phyloP scores from a whole-genome alignment of 2,329 filamentous ascomycete species.

The Cladosporium cucumerinum region DNA sequence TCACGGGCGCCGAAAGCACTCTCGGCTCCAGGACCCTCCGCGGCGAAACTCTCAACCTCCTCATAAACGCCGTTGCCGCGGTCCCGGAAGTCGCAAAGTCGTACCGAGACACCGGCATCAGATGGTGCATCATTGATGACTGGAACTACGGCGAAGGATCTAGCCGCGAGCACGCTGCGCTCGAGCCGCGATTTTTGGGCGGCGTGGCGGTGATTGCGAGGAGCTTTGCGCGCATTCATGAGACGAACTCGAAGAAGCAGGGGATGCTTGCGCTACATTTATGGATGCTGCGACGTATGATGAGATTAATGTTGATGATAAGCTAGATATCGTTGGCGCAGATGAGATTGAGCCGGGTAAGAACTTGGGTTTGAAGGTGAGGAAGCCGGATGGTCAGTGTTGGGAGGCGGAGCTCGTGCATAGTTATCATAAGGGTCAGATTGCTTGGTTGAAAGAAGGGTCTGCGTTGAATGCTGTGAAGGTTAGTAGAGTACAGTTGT shows the following conservation, averaged over 20 bases:
- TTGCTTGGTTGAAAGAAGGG: conserved; percentile 99
- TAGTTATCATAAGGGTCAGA: conserved; percentile 97
- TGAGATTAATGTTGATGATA: conserved; percentile 89
- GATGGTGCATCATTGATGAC: conserved; percentile 97
- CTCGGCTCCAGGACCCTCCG: conserved; percentile 93
- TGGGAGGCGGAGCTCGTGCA: conserved; percentile 84
- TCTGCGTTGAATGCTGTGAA: conserved; percentile 94
- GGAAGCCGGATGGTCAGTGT: conserved; percentile 71
- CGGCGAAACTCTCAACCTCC: conserved; percentile 94
- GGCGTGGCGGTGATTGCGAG: conserved; percentile 94
- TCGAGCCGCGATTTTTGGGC: conserved; percentile 95
- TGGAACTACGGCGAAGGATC: conserved; percentile 99
- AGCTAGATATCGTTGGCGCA: conserved; percentile 83
- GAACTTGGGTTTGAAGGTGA: conserved; percentile 85
- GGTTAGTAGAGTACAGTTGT: neutral
- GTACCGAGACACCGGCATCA: conserved; percentile 95
- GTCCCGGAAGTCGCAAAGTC: conserved; percentile 93
- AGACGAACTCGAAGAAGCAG: conserved; percentile 99
- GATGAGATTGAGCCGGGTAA: conserved; percentile 80
- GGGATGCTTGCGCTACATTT: conserved; percentile 99
- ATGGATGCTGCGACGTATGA: conserved; percentile 93
- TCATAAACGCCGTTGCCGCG: conserved; percentile 75
- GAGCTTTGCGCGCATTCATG: conserved; percentile 97
- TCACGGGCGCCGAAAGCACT: conserved; percentile 70
- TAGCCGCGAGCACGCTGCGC: conserved; percentile 95